Evolutionary conservation across 148 eudicot species (phyloP), one percentile per base, ranked within the genome.

Genomic region (Fagopyrum tataricum): DNA sequence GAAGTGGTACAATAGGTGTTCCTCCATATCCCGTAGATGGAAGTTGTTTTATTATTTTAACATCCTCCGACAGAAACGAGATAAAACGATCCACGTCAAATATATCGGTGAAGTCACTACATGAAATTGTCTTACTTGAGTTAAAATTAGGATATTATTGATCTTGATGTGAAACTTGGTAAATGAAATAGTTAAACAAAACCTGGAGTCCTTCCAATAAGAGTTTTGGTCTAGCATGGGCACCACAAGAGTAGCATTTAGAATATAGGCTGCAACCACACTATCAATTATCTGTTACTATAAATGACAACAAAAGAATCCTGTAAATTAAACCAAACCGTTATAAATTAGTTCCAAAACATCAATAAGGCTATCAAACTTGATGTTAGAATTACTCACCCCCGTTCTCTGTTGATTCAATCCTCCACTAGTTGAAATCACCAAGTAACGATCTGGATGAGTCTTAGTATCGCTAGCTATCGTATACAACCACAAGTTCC

Each of bases 401-500:
- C 98, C 98, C 42, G 98, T 93, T 82, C 98, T 85, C 78, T 93
- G 98, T 74, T 93, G 98, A 71, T 93, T 93, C 46, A 93, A 74
- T 70, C 98, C 98, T 47, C 98, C 98, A 84, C 98, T 93, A 7
- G 98, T 88, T 62, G 92, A 91, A 72, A 90, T 89, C 76, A 93
- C 59, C 74, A 93, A 77, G 75, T 85, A 93, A 41, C 94, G 72
- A 74, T 90, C 76, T 24, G 86, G 87, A 6, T 85, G 61, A 44
- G 89, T 87, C 74, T 85, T 90, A n/a, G 64, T 80, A 47, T 84
- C 88, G 14, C 88, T 85, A 79, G 78, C 98, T 89, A 83, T 78
- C 40, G 31, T 70, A 74, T 24, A 78, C 67, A 49, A 41, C 67
- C 67, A n/a, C 53, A 75, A 67, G 31, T 17, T 39, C 9, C 40